phyloP scores from a whole-genome alignment of 2,329 filamentous ascomycete species.

The Beauveria caledonica region DNA sequence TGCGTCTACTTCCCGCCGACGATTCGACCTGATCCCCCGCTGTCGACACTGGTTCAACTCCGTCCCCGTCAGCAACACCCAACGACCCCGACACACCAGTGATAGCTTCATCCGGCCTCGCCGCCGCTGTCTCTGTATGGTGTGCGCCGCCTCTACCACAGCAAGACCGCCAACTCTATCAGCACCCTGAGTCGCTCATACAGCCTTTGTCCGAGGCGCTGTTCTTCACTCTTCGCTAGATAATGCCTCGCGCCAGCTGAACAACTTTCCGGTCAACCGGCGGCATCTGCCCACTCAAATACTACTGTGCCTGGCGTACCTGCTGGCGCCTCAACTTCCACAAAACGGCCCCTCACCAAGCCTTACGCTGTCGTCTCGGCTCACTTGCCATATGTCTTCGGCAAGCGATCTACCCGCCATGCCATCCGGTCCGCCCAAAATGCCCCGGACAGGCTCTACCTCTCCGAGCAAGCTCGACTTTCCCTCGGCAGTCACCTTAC shows the following conservation, averaged over 20 bases:
- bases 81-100: neutral
- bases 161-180: neutral
- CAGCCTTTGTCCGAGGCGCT: neutral
- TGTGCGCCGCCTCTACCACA: neutral
- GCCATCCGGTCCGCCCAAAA: constrained; percentile 35
- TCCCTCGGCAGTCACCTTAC: constrained; percentile 20
- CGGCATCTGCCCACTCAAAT: neutral
- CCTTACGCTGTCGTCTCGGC: neutral
- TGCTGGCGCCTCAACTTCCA: neutral
- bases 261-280: neutral
- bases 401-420: constrained; percentile 24
- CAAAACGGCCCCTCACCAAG: neutral
- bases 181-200: neutral
- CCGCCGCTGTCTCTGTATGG: neutral
- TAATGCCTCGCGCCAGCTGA: constrained; percentile 5
- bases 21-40: neutral
- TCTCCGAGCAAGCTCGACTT: constrained; percentile 39
- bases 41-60: neutral
- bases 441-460: constrained; percentile 37
- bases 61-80: neutral
- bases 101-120: constrained; percentile 4
- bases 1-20: neutral
- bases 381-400: neutral
- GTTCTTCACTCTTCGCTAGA: neutral
- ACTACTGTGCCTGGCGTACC: neutral